phyloP scores from a whole-genome alignment of 108 stramenopile species.

The Cafeteria roenbergensis region DNA sequence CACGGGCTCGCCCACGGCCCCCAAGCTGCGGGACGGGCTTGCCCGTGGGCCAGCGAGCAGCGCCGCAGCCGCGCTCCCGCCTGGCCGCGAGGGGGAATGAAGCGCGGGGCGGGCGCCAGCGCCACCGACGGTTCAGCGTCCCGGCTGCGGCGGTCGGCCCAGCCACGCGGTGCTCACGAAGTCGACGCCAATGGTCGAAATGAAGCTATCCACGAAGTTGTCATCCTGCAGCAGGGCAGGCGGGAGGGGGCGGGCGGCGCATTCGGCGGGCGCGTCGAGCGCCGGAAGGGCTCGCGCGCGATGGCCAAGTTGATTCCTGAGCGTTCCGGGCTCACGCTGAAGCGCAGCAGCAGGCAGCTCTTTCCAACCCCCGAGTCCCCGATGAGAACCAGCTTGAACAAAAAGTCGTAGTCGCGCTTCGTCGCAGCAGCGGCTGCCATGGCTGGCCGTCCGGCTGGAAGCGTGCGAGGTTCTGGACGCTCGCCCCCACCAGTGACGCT shows the following conservation, averaged over 20 bases:
- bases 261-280: not conserved
- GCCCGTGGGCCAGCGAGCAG: no score
- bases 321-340: slow-evolving; percentile 86
- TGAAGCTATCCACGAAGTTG: slow-evolving; percentile 92
- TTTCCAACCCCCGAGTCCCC: slow-evolving; percentile 97
- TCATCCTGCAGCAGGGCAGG: slow-evolving; percentile 51
- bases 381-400: slow-evolving; percentile 72
- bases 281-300: not conserved
- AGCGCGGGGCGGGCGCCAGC: not conserved
- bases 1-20: no score
- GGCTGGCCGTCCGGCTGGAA: no score
- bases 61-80: no score
- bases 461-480: no score
- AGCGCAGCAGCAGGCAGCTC: slow-evolving; percentile 86
- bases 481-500: no score
- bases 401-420: slow-evolving; percentile 25
- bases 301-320: slow-evolving; percentile 9
- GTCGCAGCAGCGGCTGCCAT: no score
- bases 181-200: slow-evolving; percentile 98
- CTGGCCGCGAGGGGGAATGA: no score
- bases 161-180: slow-evolving; percentile 56
- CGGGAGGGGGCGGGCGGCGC: no score
- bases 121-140: not conserved
- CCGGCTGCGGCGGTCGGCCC: no score
- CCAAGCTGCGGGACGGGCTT: no score